Evolutionary conservation across 352 stramenopile genomes (phyloP).

Genomic region (Pythium insidiosum): DNA sequence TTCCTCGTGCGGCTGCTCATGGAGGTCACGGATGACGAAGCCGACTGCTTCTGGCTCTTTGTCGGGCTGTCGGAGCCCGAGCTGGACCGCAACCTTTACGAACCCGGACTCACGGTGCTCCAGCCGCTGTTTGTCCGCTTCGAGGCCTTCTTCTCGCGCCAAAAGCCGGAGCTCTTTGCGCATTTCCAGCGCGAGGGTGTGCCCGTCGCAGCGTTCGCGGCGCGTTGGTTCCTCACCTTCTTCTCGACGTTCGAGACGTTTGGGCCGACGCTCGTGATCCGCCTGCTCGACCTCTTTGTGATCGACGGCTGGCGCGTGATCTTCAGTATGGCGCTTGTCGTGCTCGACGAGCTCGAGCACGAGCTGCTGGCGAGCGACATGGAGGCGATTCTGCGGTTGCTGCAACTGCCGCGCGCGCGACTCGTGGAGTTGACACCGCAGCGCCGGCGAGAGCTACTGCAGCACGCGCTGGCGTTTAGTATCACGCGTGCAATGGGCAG

Average conservation of each 20-base stretch:
- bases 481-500: slow-evolving; percentile 25
- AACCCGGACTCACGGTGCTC: slow-evolving; percentile 61
- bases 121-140: slow-evolving; percentile 62
- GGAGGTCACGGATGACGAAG: slow-evolving; percentile 55
- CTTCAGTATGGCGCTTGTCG: slow-evolving; percentile 70
- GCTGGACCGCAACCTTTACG: slow-evolving; percentile 69
- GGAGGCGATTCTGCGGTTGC: slow-evolving; percentile 55
- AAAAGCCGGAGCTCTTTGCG: slow-evolving; percentile 54
- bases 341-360: slow-evolving; percentile 60
- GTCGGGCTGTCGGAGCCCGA: slow-evolving; percentile 66
- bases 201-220: slow-evolving; percentile 61
- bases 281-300: slow-evolving; percentile 70
- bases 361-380: slow-evolving; percentile 46
- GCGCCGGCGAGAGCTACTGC: slow-evolving; percentile 39
- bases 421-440: slow-evolving; percentile 35
- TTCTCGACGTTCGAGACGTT: slow-evolving; percentile 81
- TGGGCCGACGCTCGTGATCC: slow-evolving; percentile 48
- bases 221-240: slow-evolving; percentile 82
- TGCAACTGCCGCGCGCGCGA: slow-evolving; percentile 51
- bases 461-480: slow-evolving; percentile 53
- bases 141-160: slow-evolving; percentile 45
- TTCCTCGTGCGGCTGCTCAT: slow-evolving; percentile 72
- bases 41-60: slow-evolving; percentile 79
- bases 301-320: slow-evolving; percentile 77
- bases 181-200: slow-evolving; percentile 57